Evolutionary conservation across 805 yeast species (phyloP), one percentile per base, ranked within the genome.

Genomic region (Monosporozyma unispora): DNA sequence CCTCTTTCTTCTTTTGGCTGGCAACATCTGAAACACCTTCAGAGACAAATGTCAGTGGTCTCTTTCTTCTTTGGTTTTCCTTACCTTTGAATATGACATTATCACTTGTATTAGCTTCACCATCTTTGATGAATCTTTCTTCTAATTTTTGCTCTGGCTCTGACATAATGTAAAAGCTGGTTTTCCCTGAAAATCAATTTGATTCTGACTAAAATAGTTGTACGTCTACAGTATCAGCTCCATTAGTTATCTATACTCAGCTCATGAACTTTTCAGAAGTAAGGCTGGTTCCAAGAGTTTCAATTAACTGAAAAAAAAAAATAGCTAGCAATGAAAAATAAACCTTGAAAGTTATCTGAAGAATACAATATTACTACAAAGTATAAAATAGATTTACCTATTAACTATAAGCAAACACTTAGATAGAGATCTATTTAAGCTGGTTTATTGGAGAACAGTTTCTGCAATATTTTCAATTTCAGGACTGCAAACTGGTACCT

Each of bases 1-100:
- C 53, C 28, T 57, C 67, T 45, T 50, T 53, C 22, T 35, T 52
- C 29, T 53, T 47, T 45, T 64, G 67, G 8, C 46, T 39, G 19
- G 54, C 54, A 7, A 63, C 31, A 50, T 64, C 62, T 3, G 63
- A 48, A 11, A 48, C 52, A 22, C 69, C 68, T 46, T 64, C 69
- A 6, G 60, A 54, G 3, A 63, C 55, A 49, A 64, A 64, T 6
- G 50, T 50, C 16, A 60, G 33, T 1, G 57, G 52, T 18, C 48
- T 52, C 44, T 53, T 55, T 29, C 38, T 48, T n/a, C 37, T 35
- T 22, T 18, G 14, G 11, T 19, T 35, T 22, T 28, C 8, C 5
- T 31, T n/a, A 31, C 16, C 4, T 14, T 12, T 14, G 7, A 16
- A 14, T 31, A 14, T 12, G 27, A 25, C 27, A 25, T 8, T 4